These are phyloP conservation scores for Sarocladium oryzae DNA, from an alignment of 2,329 filamentous ascomycete species.

Conservation along the genomic window DNA sequence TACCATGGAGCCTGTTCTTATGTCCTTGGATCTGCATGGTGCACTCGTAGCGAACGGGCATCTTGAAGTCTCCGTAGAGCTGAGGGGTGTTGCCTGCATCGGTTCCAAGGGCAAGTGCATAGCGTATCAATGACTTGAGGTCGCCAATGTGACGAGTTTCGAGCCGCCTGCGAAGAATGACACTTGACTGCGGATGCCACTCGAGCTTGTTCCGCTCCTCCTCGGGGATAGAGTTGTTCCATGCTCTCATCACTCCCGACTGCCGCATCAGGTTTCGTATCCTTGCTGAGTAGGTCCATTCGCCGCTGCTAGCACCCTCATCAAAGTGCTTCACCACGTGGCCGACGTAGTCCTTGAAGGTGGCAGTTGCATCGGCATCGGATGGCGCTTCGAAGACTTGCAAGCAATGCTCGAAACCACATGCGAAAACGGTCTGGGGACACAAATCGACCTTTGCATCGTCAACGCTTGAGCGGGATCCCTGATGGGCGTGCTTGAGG, in stretches of 20 bases:
- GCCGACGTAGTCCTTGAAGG: conserved; percentile 38
- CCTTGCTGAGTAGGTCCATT: conserved; percentile 38
- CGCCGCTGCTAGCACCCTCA: conserved; percentile 30
- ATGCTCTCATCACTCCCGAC: conserved; percentile 27
- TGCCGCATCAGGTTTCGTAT: conserved; percentile 40
- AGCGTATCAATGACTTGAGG: conserved; percentile 30
- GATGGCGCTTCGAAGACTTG: conserved; percentile 36
- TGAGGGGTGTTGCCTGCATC: conserved; percentile 21
- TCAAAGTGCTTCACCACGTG: conserved; percentile 43
- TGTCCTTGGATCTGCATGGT: conserved; percentile 28
- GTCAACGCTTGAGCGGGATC: conserved; percentile 29
- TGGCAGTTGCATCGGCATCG: conserved; percentile 31
- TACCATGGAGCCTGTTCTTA: conserved; percentile 15
- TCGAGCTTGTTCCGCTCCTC: conserved; percentile 26
- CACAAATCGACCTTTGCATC: conserved; percentile 37
- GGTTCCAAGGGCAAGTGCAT: conserved; percentile 31
- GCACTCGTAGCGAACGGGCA: conserved; percentile 29
- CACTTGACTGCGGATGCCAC: conserved; percentile 37
- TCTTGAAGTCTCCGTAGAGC: conserved; percentile 27
- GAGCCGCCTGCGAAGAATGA: conserved; percentile 35
- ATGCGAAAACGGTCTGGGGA: conserved; percentile 41
- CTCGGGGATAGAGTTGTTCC: conserved; percentile 30
- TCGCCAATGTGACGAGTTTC: conserved; percentile 39
- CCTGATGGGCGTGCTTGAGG: conserved; percentile 37
- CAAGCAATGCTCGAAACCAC: conserved; percentile 38